Conservation (phyloP, 331 rosid genomes). For the Acacia concinna region DNA sequence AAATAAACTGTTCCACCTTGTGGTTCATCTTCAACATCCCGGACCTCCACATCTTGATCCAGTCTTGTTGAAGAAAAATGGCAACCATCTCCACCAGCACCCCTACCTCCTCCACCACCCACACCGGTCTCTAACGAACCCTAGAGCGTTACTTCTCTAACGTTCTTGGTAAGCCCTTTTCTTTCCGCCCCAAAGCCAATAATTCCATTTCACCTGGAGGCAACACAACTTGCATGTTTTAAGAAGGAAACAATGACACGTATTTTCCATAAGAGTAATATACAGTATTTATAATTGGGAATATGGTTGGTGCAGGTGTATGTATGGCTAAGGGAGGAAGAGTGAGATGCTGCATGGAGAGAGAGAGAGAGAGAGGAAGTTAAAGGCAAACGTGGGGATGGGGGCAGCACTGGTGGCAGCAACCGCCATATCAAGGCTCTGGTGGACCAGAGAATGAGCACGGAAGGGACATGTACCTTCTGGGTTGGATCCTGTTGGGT, state of each 20-base stretch:
- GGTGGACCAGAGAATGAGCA: slow-evolving; percentile 87
- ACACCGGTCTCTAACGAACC: slow-evolving; percentile 53
- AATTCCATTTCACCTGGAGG: no score
- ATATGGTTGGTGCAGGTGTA: slow-evolving; percentile 46
- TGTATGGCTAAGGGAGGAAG: slow-evolving; percentile 61
- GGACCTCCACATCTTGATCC: not conserved
- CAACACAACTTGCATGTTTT: not conserved
- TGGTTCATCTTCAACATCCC: not conserved
- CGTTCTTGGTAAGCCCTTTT: slow-evolving; percentile 55
- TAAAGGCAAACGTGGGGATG: slow-evolving; percentile 49
- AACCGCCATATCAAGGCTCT: slow-evolving; percentile 70
- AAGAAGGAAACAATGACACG: not conserved
- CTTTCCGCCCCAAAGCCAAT: not conserved
- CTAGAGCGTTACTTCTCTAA: slow-evolving; percentile 52
- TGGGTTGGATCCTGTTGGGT: slow-evolving; percentile 82
- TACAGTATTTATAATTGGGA: not conserved
- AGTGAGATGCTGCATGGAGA: slow-evolving; percentile 62
- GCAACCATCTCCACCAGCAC: slow-evolving; percentile 63
- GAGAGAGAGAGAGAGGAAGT: slow-evolving; percentile 48
- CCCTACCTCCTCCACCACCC: slow-evolving; percentile 51
- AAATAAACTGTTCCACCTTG: slow-evolving; percentile 31
- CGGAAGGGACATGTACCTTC: slow-evolving; percentile 96
- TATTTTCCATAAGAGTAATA: not conserved
- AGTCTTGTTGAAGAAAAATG: slow-evolving; percentile 45
- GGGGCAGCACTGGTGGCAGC: slow-evolving; percentile 70